These are phyloP conservation scores for Geotrichum ghanense DNA, from an alignment of 805 yeast genomes.

Conservation along the genomic window DNA sequence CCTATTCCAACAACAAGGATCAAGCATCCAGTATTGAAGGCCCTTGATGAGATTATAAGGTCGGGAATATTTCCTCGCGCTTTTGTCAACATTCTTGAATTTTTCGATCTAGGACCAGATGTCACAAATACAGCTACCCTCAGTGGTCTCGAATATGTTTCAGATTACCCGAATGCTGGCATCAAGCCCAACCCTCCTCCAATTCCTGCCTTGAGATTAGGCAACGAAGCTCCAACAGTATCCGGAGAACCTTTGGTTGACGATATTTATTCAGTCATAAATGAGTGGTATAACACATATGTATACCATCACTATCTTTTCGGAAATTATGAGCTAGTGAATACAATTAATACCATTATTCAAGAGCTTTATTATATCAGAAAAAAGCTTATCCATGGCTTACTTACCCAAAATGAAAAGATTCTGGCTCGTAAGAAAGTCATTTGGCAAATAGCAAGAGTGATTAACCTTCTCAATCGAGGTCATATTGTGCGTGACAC, in stretches of 20 bases:
- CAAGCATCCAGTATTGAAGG: constrained; percentile 16
- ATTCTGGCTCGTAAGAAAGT: constrained; percentile 20
- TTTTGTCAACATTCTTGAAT: constrained; percentile 15
- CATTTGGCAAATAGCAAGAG: constrained; percentile 22
- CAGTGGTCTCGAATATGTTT: background rate
- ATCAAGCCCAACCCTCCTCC: constrained; percentile 15
- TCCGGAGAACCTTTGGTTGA: constrained; percentile 20
- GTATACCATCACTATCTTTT: constrained; percentile 18
- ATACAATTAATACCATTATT: constrained; percentile 16
- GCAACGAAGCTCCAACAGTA: constrained; percentile 13
- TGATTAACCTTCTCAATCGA: constrained; percentile 22
- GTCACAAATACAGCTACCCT: background rate
- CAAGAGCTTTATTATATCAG: constrained; percentile 19
- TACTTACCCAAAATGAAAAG: constrained; percentile 21
- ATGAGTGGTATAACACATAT: constrained; percentile 23
- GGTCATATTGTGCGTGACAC: constrained; percentile 24
- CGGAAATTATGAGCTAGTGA: constrained; percentile 19
- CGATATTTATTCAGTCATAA: constrained; percentile 22
- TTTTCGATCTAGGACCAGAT: constrained; percentile 9
- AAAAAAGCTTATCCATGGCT: constrained; percentile 17
- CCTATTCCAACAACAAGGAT: constrained; percentile 23
- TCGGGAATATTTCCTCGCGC: constrained; percentile 21
- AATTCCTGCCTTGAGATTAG: constrained; percentile 16
- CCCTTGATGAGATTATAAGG: constrained; percentile 13
- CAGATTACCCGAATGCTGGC: background rate